A percentile compares a stretch with the other conserved stretches of the same genome.
Conservation (phyloP, 75 land plant genomes). For the Pinus tabuliformis region DNA sequence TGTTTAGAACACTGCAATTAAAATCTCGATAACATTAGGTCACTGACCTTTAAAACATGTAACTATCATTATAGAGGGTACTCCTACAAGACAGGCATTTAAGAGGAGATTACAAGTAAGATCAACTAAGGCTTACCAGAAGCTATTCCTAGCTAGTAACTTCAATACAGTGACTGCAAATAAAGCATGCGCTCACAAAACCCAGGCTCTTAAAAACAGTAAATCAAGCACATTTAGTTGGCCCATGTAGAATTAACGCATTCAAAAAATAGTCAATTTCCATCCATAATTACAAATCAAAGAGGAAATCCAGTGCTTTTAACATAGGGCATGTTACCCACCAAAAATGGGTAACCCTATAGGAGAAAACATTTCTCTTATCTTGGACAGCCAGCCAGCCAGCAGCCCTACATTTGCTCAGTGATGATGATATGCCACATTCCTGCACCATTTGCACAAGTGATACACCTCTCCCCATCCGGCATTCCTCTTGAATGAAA, state of each 20-base stretch:
- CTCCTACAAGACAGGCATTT: neutral
- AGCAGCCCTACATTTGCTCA: no score
- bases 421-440: no score
- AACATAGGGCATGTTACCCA: neutral
- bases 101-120: neutral
- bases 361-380: no score
- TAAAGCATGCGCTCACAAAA: neutral
- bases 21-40: neutral
- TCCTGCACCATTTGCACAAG: no score
- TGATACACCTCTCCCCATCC: no score
- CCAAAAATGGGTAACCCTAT: no score
- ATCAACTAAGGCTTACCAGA: neutral
- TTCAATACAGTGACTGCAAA: neutral
- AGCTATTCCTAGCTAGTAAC: neutral
- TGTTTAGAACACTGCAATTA: neutral
- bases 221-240: neutral
- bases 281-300: neutral
- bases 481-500: no score
- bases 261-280: neutral
- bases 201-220: neutral
- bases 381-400: no score
- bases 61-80: neutral
- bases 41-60: neutral
- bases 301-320: neutral
- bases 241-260: neutral